Evolutionary conservation across 108 stramenopile species (phyloP), one percentile per base, ranked within the genome.

Genomic region (Fragilariopsis cylindrus): DNA sequence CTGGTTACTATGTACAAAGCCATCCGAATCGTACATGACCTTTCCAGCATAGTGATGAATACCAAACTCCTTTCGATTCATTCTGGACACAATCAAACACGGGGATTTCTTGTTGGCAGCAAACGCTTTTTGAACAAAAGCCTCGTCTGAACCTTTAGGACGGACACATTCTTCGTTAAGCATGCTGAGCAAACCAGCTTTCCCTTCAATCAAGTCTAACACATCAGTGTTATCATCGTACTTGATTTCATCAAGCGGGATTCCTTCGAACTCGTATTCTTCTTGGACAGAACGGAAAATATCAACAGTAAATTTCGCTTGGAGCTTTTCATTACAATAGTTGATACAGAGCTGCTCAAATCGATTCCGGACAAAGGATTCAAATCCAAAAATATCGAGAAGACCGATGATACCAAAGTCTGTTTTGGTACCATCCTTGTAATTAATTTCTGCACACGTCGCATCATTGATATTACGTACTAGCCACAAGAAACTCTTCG

Each of bases 301-400:
- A 81, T 96, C 90, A 54, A 86, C 84, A 60, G 90, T 98, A 77
- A 94, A 98, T 72, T 95, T 90, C 76, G 94, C 93, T 75, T 97
- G 94, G 48, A 97, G 78, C 65, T 91, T 95, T 74, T 97, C 97
- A 58, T 97, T 97, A 55, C 92, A 88, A 76, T 96, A 97, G 69
- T 97, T 97, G 85, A 97, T 97, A 60, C 92, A 95, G 7, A 97
- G 81, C 65, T 97, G 93, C 71, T 94, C 97, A 65, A 95, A 97
- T 18, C 90, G 75, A 58, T 97, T 96, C 6, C 87, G 80, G 65
- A 87, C 83, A 70, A 97, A 97, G 42, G 92, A 91, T 76, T 99
- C 98, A 69, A 98, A 99, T 6, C 97, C 98, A 79, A 98, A 98
- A 73, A 99, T 98, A 78, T 98, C 98, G 13, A 99, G 84, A 19